A percentile compares a stretch with the other conserved stretches of the same genome.
phyloP scores from a whole-genome alignment of 371 early-diverging fungal genomes.

The Synchytrium microbalum region DNA sequence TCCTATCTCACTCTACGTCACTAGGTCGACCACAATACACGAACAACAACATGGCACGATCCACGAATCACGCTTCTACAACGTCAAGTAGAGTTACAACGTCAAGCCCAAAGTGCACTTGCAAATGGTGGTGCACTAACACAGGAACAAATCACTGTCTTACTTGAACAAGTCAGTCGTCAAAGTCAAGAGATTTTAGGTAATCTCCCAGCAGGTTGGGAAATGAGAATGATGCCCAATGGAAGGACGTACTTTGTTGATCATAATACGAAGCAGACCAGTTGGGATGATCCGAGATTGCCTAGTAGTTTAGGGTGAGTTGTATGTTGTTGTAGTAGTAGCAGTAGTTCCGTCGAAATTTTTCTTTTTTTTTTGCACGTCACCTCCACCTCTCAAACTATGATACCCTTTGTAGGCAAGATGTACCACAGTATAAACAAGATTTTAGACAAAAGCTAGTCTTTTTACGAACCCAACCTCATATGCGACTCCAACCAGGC shows the following conservation, averaged over 20 bases:
- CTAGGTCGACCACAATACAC: conserved; percentile 84
- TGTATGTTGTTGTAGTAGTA: not conserved
- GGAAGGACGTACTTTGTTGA: conserved; percentile 95
- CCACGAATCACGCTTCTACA: conserved; percentile 42
- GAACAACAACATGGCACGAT: conserved; percentile 93
- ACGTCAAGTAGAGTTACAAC: conserved; percentile 57
- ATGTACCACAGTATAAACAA: conserved; percentile 88
- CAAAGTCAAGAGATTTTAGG: conserved; percentile 45
- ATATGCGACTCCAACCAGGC: conserved; percentile 71
- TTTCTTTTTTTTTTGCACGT: no score
- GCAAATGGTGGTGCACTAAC: conserved; percentile 88
- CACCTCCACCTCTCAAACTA: not conserved
- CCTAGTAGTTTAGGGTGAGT: conserved; percentile 76
- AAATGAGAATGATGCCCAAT: conserved; percentile 78
- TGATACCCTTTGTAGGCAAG: conserved; percentile 14
- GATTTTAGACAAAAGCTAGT: conserved; percentile 87
- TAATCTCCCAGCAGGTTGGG: conserved; percentile 95
- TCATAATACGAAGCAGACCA: conserved; percentile 92
- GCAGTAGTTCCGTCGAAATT: not conserved
- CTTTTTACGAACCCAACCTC: conserved; percentile 83
- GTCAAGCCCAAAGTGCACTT: conserved; percentile 51
- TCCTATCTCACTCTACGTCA: not conserved
- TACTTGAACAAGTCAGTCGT: conserved; percentile 20
- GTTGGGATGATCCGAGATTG: conserved; percentile 89
- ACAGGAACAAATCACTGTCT: conserved; percentile 71